Evolutionary conservation across 805 yeast genomes (phyloP).

Genomic region (Lachancea fermentati): DNA sequence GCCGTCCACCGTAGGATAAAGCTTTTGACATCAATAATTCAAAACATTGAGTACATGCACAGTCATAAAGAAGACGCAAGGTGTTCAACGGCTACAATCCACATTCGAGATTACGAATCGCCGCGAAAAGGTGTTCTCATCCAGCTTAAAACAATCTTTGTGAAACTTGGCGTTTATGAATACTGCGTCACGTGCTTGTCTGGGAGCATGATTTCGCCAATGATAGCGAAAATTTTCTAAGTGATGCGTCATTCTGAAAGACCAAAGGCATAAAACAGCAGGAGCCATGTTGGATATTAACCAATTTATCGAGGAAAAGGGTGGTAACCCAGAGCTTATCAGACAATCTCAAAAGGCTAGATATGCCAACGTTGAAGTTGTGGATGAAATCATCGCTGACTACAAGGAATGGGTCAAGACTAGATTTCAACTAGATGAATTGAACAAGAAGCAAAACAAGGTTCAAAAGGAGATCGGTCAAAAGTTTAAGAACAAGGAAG

Average conservation of each 20-base stretch:
- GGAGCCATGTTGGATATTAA: constrained; percentile 78
- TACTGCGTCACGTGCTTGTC: no score
- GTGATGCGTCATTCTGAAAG: neutral
- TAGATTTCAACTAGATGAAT: constrained; percentile 83
- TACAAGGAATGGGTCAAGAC: constrained; percentile 90
- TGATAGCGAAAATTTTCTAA: constrained; percentile 8
- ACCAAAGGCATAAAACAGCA: neutral
- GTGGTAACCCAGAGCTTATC: constrained; percentile 90
- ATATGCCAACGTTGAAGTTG: constrained; percentile 90
- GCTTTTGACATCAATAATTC: no score
- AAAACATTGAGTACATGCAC: no score
- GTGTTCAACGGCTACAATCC: no score
- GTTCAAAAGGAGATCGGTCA: constrained; percentile 90
- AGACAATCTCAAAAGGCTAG: constrained; percentile 88
- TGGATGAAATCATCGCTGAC: constrained; percentile 88
- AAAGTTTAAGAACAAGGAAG: constrained; percentile 92
- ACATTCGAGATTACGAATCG: no score
- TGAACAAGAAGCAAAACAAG: constrained; percentile 83
- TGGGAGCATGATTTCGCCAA: no score
- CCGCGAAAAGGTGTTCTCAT: no score
- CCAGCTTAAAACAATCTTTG: no score
- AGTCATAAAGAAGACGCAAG: no score
- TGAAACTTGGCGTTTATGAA: neutral
- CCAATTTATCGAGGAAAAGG: constrained; percentile 91
- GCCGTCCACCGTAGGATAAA: no score